Conservation (phyloP, 2,329 filamentous ascomycete genomes). For the Talaromyces marneffei region DNA sequence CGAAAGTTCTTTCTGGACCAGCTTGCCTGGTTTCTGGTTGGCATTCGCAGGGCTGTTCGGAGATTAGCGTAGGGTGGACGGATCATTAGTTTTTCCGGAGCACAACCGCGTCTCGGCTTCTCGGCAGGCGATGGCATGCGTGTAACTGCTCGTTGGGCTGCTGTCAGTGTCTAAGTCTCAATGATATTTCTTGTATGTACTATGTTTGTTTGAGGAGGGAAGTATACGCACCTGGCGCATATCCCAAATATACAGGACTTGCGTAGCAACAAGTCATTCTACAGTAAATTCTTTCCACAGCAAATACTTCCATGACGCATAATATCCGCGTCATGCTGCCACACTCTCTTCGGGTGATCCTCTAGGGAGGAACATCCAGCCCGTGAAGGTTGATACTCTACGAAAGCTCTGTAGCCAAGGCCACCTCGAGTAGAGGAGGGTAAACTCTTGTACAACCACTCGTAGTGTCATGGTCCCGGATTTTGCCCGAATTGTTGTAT, state of each 20-base stretch:
- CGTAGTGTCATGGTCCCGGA: not conserved
- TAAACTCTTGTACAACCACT: not conserved
- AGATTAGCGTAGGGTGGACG: conserved; percentile 11
- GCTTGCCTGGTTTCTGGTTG: conserved; percentile 6
- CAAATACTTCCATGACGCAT: not conserved
- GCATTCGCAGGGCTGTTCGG: conserved; percentile 6
- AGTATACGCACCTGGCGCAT: conserved; percentile 17
- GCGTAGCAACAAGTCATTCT: conserved; percentile 4
- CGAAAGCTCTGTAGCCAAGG: conserved; percentile 1
- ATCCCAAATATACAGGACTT: conserved; percentile 6
- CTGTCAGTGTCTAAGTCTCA: conserved; percentile 7
- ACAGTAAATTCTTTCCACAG: conserved; percentile 4
- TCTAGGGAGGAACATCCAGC: not conserved
- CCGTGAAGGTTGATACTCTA: conserved; percentile 4
- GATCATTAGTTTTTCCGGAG: conserved; percentile 14
- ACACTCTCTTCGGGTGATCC: not conserved
- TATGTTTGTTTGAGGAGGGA: not conserved
- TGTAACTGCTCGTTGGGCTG: not conserved
- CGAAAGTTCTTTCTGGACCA: conserved; percentile 1
- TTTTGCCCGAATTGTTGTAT: not conserved
- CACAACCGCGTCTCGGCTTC: not conserved
- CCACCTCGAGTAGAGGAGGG: not conserved
- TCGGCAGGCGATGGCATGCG: not conserved
- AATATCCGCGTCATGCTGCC: not conserved
- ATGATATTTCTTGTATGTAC: not conserved